phyloP scores from a whole-genome alignment of 2,329 filamentous ascomycete species.

The Nakataea oryzae region DNA sequence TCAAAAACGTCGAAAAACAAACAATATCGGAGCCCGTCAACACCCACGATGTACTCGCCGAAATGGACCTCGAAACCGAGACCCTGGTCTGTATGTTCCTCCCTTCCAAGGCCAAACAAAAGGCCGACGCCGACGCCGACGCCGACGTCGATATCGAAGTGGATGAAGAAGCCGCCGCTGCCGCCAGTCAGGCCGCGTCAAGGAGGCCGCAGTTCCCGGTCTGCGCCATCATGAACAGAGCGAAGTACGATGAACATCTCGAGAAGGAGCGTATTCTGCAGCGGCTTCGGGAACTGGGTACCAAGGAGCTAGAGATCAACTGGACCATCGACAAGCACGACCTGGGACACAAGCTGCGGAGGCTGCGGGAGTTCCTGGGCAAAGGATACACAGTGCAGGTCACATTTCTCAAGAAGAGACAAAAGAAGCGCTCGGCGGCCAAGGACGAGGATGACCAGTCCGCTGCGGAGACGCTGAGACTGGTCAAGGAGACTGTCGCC shows the following conservation, averaged over 20 bases:
- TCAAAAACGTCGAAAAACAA: neutral
- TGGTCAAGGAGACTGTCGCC: constrained; percentile 21
- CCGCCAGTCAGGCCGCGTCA: neutral
- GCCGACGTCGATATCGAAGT: neutral
- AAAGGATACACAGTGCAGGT: constrained; percentile 72
- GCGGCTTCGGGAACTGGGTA: constrained; percentile 26
- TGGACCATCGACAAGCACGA: constrained; percentile 78
- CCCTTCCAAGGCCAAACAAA: constrained; percentile 13
- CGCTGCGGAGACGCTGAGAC: constrained; percentile 42
- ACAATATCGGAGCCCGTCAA: constrained; percentile 25
- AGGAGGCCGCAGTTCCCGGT: constrained; percentile 35
- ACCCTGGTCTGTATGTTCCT: constrained; percentile 31
- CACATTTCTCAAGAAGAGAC: constrained; percentile 57
- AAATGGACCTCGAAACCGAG: constrained; percentile 20
- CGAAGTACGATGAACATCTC: constrained; percentile 32
- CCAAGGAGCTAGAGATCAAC: constrained; percentile 79
- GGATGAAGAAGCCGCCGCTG: neutral
- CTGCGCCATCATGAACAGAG: constrained; percentile 60
- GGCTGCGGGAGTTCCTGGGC: constrained; percentile 56
- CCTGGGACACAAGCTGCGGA: constrained; percentile 58
- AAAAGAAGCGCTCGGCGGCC: constrained; percentile 47
- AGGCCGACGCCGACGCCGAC: neutral
- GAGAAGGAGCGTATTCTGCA: constrained; percentile 27
- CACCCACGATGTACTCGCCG: constrained; percentile 28
- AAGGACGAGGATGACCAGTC: constrained; percentile 52